Evolutionary conservation across 23 red algal species (phyloP), one percentile per base, ranked within the genome.

Genomic region (Gracilariopsis chorda): DNA sequence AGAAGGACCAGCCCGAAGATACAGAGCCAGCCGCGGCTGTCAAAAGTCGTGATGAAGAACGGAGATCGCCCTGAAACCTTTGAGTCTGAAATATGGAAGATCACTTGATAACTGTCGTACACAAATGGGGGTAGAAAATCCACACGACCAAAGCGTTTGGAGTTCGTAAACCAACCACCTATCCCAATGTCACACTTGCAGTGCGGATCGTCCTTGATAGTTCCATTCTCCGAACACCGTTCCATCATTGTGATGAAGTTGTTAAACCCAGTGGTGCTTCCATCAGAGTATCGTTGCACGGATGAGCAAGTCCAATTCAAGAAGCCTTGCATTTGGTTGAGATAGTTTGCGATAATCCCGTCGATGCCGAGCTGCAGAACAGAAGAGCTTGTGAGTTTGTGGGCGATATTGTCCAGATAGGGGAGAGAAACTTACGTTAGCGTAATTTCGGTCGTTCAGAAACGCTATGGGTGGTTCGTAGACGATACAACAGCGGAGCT

Each of bases 111-210:
- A 24, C 43, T 30, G 28, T 87, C 82, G 62, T 51, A 51, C 16
- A 47, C 14, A 42, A 87, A 87, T 19, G 82, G 43, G 12, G 82
- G 82, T 30, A 87, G 67, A 34, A 51, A 87, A 29, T 87, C 82
- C 2, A 87, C 67, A 2, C 9, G 40, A 21, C n/a, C 37, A 40
- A 73, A 70, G 3, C 82, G 82, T 27, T 49, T 17, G 11, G 44
- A 14, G 25, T 69, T 87, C 14, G 17, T 25, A 19, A 72, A 52
- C 59, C 59, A 87, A 20, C 82, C 82, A 25, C 59, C 59, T 36
- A 56, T 62, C 3, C 61, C 82, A 4, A 87, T 48, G n/a, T 87
- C 82, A 45, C 82, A 87, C 0, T 0, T 3, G 82, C 82, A 87
- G 23, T 64, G 28, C 3, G 59, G 59, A 3, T 25, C 8, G 23